Evolutionary conservation across 2,329 filamentous ascomycete genomes (phyloP), one percentile per base, ranked within the genome.

Genomic region (Aspergillus sp.): DNA sequence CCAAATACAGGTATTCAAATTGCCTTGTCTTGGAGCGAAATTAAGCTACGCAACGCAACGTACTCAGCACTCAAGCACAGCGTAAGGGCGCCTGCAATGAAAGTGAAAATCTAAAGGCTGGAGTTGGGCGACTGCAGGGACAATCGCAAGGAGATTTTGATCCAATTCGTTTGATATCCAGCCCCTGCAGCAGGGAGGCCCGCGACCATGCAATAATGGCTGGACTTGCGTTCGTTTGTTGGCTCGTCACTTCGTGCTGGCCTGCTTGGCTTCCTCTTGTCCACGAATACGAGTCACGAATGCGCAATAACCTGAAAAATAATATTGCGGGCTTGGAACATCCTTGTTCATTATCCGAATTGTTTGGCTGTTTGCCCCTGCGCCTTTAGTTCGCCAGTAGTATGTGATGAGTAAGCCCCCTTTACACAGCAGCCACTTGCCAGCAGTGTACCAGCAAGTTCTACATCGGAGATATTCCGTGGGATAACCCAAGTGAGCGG

Each of bases 261-360:
- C 51, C n/a, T 45, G 17, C 14, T 14, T 43, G n/a, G 23, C 43
- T 17, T 45, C 35, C n/a, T 35, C 40, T 46, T 23, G 23, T 54
- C 56, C 50, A 43, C 49, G 46, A 56, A 55, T 55, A 62, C 57
- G 50, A 54, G 53, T 43, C 50, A 40, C 45, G 37, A 52, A 57
- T 21, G 41, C 56, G 23, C 45, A 40, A 57, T 55, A 52, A 46
- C 54, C 49, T 25, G 51, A 45, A 52, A 50, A 43, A 41, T 21
- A 48, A 48, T 48, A 14, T 35, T 52, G 45, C 35, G 19, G 51
- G 44, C 46, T 57, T 58, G 43, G 44, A 31, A 44, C 56, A 60
- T 58, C 59, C 62, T 46, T 63, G 59, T 53, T 49, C 40, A 55
- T 40, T 52, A 52, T 40, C 48, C 50, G 15, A 58, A 39, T 51